Base-by-base conservation (phyloP, 768 basidiomycete genomes). In the Russula compacta region DNA sequence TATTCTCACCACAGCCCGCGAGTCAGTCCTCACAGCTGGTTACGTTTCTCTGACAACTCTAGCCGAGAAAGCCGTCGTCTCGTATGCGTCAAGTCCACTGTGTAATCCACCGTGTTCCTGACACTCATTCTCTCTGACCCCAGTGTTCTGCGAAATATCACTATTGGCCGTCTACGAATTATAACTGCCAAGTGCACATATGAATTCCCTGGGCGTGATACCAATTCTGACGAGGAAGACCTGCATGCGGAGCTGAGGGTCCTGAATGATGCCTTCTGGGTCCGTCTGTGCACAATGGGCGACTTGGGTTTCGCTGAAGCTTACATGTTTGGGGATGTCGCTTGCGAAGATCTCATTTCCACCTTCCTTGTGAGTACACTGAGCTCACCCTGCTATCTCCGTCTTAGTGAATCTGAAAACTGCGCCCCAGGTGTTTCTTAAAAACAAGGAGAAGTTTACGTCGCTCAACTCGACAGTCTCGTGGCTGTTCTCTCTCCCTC, bases 261-360 rank as follows among this genome's bases (percentile, higher is more conserved):
- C 32, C 15, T 64, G 32, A 64, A 55, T 14, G 59, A 64, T n/a
- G 53, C 56, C 56, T 61, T 59, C 58, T 58, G 69, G 70, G 56
- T 63, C 39, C 60, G 61, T 21, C 35, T 61, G 47, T 67, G 48
- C 21, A 56, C 53, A 6, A 58, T 53, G 55, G 29, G 50, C 32
- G 64, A 67, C 53, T 33, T 67, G 9, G 66, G 66, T 24, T 64
- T 69, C 32, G 53, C 67, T 4, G 69, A 69, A 43, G 66, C 62
- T 5, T 69, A 67, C 59, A 68, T 69, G 67, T 58, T 54, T 29
- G 66, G 63, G 1, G 69, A 69, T 10, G 60, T 66, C 48, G 60
- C 56, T 8, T 56, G 62, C 35, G 56, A 63, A 15, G 64, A 62
- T 21, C 53, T 68, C 17, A 63, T 56, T 12, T 52, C 58, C 3